Base-by-base conservation (phyloP, 2,329 filamentous ascomycete genomes). In the Fusarium sp. region DNA sequence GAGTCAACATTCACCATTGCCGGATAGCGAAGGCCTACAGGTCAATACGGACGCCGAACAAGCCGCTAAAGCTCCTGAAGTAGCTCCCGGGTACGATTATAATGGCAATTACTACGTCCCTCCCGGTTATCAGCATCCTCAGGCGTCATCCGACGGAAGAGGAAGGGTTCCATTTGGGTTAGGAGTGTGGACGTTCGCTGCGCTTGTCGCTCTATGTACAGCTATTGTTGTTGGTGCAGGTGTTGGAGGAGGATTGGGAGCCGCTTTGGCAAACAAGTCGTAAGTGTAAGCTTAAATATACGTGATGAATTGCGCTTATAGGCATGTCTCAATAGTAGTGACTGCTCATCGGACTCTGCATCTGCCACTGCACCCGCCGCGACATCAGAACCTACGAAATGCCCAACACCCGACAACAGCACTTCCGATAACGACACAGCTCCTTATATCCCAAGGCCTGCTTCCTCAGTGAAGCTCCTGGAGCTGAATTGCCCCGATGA, bases 1-100 rank as follows among this genome's bases (percentile, higher is more conserved):
- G 66, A 66, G 59, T 50, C 67, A 69, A 41, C 44, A 46, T 1
- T 44, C 47, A 21, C 31, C 35, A 8, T 39, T 58, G 15, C 48
- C 59, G 6, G 67, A 69, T 1, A 69, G 63, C 11, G 67, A 69
- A 18, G 67, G 67, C 49, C 67, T 69, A 1, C 67, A 69, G 67
- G 67, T 69, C 38, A 53, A 70, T 7, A 47, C 43, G 2, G 29
- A 63, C n/a, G 31, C 35, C 10, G 56, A 69, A 18, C 57, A 48
- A 15, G 62, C 62, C 8, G 67, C 66, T 3, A 70, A 60, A 23
- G 67, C 67, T 21, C 67, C 67, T 1, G 67, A 70, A 8, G 53
- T 70, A 9, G 63, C 49, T 21, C 18, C 41, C 4, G 29, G 16
- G 13, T 57, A 70, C 15, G 18, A 26, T 2, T 50, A 43, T 7